Conservation (phyloP, 1,139 yeast genomes). For the Saccharomyces pastorianus region DNA sequence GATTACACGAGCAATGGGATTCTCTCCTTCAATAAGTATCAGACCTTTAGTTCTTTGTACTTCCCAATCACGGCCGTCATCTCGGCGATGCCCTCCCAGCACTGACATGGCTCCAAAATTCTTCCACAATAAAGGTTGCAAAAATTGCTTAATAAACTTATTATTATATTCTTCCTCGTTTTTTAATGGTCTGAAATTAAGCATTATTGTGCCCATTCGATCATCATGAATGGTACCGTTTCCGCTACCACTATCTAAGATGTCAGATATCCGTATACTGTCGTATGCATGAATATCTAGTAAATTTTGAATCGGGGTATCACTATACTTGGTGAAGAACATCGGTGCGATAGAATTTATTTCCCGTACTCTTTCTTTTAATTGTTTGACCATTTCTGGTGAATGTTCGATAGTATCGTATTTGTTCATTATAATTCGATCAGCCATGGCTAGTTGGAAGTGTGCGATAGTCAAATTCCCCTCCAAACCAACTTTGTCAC, state of each 20-base stretch:
- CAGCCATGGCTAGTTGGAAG: conserved; percentile 85
- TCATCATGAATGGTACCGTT: conserved; percentile 37
- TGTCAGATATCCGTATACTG: conserved; percentile 31
- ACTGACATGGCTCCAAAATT: conserved; percentile 23
- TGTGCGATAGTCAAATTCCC: conserved; percentile 75
- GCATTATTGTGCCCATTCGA: conserved; percentile 40
- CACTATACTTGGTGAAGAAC: conserved; percentile 62
- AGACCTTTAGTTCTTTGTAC: conserved; percentile 77
- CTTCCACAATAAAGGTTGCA: conserved; percentile 30
- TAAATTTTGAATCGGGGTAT: conserved; percentile 53
- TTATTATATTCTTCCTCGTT: conserved; percentile 15
- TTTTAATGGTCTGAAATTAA: conserved; percentile 22
- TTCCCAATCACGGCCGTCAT: conserved; percentile 36
- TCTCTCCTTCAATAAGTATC: conserved; percentile 38
- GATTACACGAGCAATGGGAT: conserved; percentile 46
- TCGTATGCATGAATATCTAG: conserved; percentile 80
- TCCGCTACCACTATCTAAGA: conserved; percentile 20
- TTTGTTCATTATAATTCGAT: conserved; percentile 70
- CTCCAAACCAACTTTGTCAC: conserved; percentile 33
- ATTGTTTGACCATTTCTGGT: conserved; percentile 19
- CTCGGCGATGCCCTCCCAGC: background rate
- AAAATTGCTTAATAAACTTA: conserved; percentile 15
- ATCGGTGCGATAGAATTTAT: conserved; percentile 69
- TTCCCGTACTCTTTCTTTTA: conserved; percentile 38
- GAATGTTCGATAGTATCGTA: conserved; percentile 44